Percentiles rank a stretch among this genome's conserved stretches.
Conservation (phyloP, 1,139 yeast species). For the Taiozyma sp. region DNA sequence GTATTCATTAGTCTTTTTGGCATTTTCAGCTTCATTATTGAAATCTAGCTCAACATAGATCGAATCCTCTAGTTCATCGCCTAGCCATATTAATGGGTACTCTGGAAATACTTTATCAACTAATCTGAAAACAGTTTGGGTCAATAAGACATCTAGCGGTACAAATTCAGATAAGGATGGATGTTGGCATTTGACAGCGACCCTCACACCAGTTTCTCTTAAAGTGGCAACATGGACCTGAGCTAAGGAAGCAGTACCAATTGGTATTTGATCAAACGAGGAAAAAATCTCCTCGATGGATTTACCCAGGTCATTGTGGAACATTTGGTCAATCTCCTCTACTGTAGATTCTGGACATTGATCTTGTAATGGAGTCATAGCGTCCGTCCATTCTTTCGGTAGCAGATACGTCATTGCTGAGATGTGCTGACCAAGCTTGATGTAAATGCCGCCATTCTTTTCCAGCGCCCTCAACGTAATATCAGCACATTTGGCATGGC, state of each 20-base stretch:
- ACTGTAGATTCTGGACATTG: slow-evolving; percentile 78
- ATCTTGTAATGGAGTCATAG: slow-evolving; percentile 92
- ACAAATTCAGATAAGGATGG: slow-evolving; percentile 85
- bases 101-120: slow-evolving; percentile 85
- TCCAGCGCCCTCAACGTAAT: slow-evolving; percentile 78
- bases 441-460: slow-evolving; percentile 85
- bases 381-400: slow-evolving; percentile 91
- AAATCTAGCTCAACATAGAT: slow-evolving; percentile 88
- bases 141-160: slow-evolving; percentile 79
- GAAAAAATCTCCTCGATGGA: slow-evolving; percentile 59
- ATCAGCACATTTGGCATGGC: slow-evolving; percentile 72
- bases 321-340: slow-evolving; percentile 63
- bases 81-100: slow-evolving; percentile 88
- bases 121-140: slow-evolving; percentile 67
- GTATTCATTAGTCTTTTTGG: slow-evolving; percentile 59
- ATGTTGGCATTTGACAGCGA: slow-evolving; percentile 94
- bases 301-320: slow-evolving; percentile 59
- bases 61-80: slow-evolving; percentile 83
- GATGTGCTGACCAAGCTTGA: slow-evolving; percentile 91
- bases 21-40: slow-evolving; percentile 78
- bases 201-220: slow-evolving; percentile 56
- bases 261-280: slow-evolving; percentile 65
- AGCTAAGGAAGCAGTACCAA: slow-evolving; percentile 94
- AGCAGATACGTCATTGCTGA: slow-evolving; percentile 86
- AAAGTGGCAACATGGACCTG: slow-evolving; percentile 85